A percentile compares a stretch with the other conserved stretches of the same genome.
These are phyloP conservation scores for Populus hybrid DNA, from an alignment of 441 rosid genomes.

Conservation along the genomic window DNA sequence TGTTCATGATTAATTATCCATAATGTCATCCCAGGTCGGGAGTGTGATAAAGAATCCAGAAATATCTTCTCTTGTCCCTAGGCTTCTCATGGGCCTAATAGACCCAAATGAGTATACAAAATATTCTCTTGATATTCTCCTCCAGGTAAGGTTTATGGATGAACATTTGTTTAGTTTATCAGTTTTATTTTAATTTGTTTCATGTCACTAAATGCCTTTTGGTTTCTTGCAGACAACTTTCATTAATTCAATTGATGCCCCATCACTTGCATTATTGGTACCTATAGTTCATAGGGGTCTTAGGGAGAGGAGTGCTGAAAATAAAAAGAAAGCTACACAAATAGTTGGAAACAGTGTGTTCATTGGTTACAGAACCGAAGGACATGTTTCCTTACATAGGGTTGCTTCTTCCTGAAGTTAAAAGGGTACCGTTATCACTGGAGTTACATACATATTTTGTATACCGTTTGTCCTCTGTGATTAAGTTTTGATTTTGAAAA, in stretches of 20 bases:
- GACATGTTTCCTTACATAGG: slow-evolving; percentile 69
- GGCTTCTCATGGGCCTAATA: slow-evolving; percentile 89
- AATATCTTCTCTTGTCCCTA: slow-evolving; percentile 95
- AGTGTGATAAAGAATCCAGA: slow-evolving; percentile 99
- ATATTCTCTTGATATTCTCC: slow-evolving; percentile 97
- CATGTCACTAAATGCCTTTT: slow-evolving; percentile 16
- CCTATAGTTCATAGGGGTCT: slow-evolving; percentile 99
- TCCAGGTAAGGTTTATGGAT: slow-evolving; percentile 60
- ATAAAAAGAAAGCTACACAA: slow-evolving; percentile 96
- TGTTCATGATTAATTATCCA: neutral
- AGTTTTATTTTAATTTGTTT: neutral
- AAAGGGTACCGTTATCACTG: slow-evolving; percentile 54
- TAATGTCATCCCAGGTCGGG: slow-evolving; percentile 61
- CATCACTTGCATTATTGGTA: slow-evolving; percentile 95
- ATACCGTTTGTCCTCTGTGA: too few relatives aligned
- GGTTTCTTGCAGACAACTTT: slow-evolving; percentile 83
- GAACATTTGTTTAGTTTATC: slow-evolving; percentile 15
- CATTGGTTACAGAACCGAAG: too few relatives aligned
- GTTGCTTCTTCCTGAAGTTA: slow-evolving; percentile 98
- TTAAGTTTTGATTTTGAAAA: too few relatives aligned
- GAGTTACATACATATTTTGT: too few relatives aligned
- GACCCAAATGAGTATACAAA: slow-evolving; percentile 97
- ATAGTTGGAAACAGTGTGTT: slow-evolving; percentile 73
- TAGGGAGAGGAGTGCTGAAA: slow-evolving; percentile 98
- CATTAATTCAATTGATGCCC: slow-evolving; percentile 94